phyloP scores from a whole-genome alignment of 2,329 filamentous ascomycete species.

The Xylariaceae sp. region DNA sequence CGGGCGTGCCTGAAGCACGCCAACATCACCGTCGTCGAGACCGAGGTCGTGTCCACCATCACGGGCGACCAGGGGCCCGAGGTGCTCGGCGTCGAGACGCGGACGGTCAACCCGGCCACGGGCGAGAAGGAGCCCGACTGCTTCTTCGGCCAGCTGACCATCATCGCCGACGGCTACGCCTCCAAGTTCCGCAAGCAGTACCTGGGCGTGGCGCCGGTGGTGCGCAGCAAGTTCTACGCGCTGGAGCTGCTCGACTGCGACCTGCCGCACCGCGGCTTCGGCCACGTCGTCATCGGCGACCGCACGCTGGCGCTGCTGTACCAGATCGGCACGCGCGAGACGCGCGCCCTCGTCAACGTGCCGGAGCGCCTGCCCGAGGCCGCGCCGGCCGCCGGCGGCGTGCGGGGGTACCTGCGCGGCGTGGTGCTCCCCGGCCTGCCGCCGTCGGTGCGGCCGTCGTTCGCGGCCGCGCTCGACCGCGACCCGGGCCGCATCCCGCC shows the following conservation, averaged over 20 bases:
- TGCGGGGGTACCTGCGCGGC: slow-evolving; percentile 75
- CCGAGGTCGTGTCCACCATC: slow-evolving; percentile 71
- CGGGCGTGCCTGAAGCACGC: slow-evolving; percentile 63
- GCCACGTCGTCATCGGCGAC: slow-evolving; percentile 80
- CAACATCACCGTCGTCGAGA: slow-evolving; percentile 88
- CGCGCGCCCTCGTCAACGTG: slow-evolving; percentile 81
- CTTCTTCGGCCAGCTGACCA: slow-evolving; percentile 83
- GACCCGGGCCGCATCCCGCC: slow-evolving; percentile 66
- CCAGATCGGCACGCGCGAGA: slow-evolving; percentile 94
- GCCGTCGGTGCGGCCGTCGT: slow-evolving; percentile 60
- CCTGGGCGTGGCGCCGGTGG: slow-evolving; percentile 57
- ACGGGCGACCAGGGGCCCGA: slow-evolving; percentile 60
- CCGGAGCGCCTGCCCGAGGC: slow-evolving; percentile 71
- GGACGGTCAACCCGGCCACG: slow-evolving; percentile 52
- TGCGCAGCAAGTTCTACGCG: slow-evolving; percentile 85
- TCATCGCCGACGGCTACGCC: slow-evolving; percentile 86
- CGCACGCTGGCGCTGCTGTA: slow-evolving; percentile 78
- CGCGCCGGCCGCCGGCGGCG: slow-evolving; percentile 65
- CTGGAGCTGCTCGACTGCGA: slow-evolving; percentile 85
- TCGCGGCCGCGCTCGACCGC: slow-evolving; percentile 63
- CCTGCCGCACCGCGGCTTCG: slow-evolving; percentile 67
- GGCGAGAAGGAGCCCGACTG: slow-evolving; percentile 55
- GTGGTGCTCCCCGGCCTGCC: slow-evolving; percentile 75
- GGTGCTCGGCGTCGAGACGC: slow-evolving; percentile 75
- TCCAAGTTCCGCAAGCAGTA: slow-evolving; percentile 85